Percentiles rank a stretch among this genome's conserved stretches.
Evolutionary conservation across 257 asterid species (phyloP).

Genomic region (Solanum chaucha): DNA sequence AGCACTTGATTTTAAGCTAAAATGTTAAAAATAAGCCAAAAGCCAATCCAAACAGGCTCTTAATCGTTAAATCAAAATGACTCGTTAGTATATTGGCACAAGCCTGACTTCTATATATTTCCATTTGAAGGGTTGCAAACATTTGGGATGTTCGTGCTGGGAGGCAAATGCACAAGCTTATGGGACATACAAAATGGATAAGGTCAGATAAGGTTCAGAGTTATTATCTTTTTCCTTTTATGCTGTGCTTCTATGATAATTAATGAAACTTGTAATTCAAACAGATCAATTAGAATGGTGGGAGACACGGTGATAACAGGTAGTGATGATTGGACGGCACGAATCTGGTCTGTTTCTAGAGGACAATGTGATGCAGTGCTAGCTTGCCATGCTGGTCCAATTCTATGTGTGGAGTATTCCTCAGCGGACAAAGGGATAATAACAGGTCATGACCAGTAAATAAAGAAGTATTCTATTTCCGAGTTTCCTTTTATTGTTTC

Average conservation of each 20-base stretch:
- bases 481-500: not conserved
- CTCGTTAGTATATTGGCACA: not conserved
- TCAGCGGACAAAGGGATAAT: constrained; percentile 75
- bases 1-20: not conserved
- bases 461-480: not conserved
- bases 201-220: constrained; percentile 31
- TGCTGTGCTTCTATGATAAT: constrained; percentile 9
- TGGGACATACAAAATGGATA: constrained; percentile 94
- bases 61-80: not conserved
- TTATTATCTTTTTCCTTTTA: constrained; percentile 5
- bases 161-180: constrained; percentile 82
- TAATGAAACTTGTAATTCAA: constrained; percentile 8
- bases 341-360: constrained; percentile 87
- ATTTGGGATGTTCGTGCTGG: constrained; percentile 97
- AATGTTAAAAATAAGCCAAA: not conserved
- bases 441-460: constrained; percentile 44
- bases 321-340: constrained; percentile 99
- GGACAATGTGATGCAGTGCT: constrained; percentile 95
- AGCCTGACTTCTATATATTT: constrained; percentile 14
- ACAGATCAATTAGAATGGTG: constrained; percentile 94
- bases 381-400: constrained; percentile 94
- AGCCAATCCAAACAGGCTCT: not conserved
- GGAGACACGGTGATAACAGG: constrained; percentile 91
- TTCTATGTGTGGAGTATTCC: constrained; percentile 81
- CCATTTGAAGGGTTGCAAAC: constrained; percentile 50